A percentile compares a stretch with the other conserved stretches of the same genome.
Evolutionary conservation across 1,139 yeast genomes (phyloP).

Genomic region (Schizosaccharomyces versatilis): DNA sequence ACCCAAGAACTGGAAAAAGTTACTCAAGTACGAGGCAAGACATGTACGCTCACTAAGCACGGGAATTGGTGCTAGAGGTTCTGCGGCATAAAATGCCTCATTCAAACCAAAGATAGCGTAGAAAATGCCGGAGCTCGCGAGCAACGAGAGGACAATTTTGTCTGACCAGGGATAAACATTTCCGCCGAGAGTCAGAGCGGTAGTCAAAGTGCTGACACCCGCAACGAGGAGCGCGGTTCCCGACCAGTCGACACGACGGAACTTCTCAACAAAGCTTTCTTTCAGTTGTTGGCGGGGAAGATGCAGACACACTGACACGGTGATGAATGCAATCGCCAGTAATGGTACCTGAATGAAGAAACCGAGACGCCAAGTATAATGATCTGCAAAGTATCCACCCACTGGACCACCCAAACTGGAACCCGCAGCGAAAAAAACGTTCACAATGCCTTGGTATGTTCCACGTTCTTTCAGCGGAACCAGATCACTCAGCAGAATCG

Average conservation of each 20-base stretch:
- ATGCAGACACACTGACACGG: neutral
- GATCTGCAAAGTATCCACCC: constrained; percentile 50
- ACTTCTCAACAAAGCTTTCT: constrained; percentile 9
- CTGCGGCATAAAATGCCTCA: constrained; percentile 34
- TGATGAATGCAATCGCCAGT: constrained; percentile 6
- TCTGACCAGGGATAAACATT: constrained; percentile 25
- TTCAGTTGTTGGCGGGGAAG: neutral
- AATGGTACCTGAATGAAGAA: constrained; percentile 41
- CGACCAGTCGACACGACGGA: constrained; percentile 39
- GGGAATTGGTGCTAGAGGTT: constrained; percentile 28
- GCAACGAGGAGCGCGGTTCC: constrained; percentile 32
- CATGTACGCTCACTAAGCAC: constrained; percentile 11
- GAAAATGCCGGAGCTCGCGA: constrained; percentile 17
- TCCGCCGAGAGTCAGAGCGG: constrained; percentile 54
- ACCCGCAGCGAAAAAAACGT: constrained; percentile 42
- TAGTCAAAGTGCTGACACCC: constrained; percentile 32
- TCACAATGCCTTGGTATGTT: constrained; percentile 28
- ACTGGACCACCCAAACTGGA: constrained; percentile 48
- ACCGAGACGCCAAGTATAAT: constrained; percentile 63
- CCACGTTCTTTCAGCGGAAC: constrained; percentile 30
- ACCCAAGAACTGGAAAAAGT: constrained; percentile 41
- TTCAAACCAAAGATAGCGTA: constrained; percentile 24
- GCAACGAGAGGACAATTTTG: constrained; percentile 19
- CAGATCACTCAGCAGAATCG: constrained; percentile 29
- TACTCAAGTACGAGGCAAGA: constrained; percentile 18